A percentile compares a stretch with the other conserved stretches of the same genome.
Evolutionary conservation across 768 basidiomycete species (phyloP).

Genomic region (Lactifluus rugatus): DNA sequence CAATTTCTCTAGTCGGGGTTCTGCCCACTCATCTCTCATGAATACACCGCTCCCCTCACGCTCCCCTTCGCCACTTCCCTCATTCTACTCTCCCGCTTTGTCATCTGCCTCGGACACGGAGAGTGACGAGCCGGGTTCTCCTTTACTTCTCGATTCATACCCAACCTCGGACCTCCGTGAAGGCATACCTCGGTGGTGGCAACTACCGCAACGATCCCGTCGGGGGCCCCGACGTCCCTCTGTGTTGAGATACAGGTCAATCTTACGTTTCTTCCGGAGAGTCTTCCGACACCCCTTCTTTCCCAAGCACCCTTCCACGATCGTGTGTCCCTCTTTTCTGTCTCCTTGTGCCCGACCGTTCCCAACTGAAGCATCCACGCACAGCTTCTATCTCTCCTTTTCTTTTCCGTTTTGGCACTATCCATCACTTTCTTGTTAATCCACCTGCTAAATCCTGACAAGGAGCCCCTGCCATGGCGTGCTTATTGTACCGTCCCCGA

Average conservation of each 20-base stretch:
- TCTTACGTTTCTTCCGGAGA: constrained; percentile 46
- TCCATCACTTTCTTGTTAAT: constrained; percentile 81
- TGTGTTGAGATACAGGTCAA: constrained; percentile 36
- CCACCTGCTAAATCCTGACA: constrained; percentile 92
- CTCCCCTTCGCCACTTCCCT: constrained; percentile 47
- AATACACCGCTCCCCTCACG: constrained; percentile 54
- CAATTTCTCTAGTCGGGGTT: constrained; percentile 10
- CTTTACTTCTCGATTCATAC: constrained; percentile 33
- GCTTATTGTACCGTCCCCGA: constrained; percentile 77
- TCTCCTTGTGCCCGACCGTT: background rate
- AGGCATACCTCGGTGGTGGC: constrained; percentile 51
- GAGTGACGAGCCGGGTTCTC: constrained; percentile 41
- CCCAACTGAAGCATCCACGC: constrained; percentile 14
- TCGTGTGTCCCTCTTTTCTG: constrained; percentile 39
- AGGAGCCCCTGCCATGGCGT: constrained; percentile 89
- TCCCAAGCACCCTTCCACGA: constrained; percentile 71
- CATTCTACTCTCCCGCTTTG: constrained; percentile 42
- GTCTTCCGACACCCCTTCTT: constrained; percentile 65
- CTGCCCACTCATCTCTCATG: constrained; percentile 27
- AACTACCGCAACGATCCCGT: constrained; percentile 28
- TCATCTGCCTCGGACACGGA: constrained; percentile 55
- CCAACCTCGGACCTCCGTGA: constrained; percentile 25
- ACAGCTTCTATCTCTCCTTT: constrained; percentile 59
- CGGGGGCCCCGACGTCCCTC: constrained; percentile 43
- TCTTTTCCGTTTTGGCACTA: constrained; percentile 73